Evolutionary conservation across 495 filamentous ascomycete genomes (phyloP), one percentile per base, ranked within the genome.

Genomic region (Xylaria venustula): DNA sequence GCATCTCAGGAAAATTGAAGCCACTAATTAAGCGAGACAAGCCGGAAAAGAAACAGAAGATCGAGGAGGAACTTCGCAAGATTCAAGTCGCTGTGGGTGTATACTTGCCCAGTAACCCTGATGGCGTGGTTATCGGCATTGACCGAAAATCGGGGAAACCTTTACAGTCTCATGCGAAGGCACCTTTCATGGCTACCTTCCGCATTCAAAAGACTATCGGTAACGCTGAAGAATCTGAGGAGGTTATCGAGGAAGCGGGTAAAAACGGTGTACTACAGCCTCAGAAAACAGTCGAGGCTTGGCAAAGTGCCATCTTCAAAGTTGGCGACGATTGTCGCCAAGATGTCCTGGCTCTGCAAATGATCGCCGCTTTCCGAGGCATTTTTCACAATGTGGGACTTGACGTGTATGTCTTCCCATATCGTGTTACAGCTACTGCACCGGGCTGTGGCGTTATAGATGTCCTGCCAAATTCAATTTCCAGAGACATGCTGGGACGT

Each of bases 221-320:
- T 2, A 77, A 66, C 2, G 66, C 73, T 11, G 79, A 84, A 62
- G 79, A 77, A 42, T 67, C 62, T 2, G 82, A 84, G 59, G 81
- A 80, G 20, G 64, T 76, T 60, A 66, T 73, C 1, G 71, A 74
- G 59, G 73, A 77, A 12, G 54, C 66, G 36, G 68, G 63, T 65
- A 75, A 75, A 58, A 71, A 68, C 25, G 65, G 58, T 1, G 59
- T 64, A 17, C 59, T 64, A 42, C 50, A 69, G 59, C 14, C 67
- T 62, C 76, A 77, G 5, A 76, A 83, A 58, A 89, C 89, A 0
- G 87, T 92, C 55, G 95, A 98, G 73, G 88, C 96, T 14, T 97
- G 94, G 95, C 94, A 98, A 74, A 96, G 93, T 2, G 95, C 95
- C 15, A 99, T 99, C 71, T 99, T 99, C 85, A 99, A 99, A 73